phyloP scores from a whole-genome alignment of 2,329 filamentous ascomycete genomes.

The Clonostachys sp. region DNA sequence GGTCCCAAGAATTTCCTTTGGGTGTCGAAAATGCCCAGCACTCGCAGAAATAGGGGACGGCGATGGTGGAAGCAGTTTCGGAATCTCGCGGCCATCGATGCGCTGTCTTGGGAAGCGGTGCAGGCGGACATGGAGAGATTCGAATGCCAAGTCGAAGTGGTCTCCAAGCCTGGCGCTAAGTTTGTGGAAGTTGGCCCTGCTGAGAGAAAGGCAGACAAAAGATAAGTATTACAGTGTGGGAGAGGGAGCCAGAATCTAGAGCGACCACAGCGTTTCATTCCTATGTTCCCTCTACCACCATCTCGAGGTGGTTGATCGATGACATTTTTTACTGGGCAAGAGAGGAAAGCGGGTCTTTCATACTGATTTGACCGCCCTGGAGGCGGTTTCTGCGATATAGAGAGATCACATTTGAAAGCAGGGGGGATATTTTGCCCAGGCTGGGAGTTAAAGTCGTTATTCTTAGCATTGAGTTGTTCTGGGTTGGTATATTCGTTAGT shows the following conservation, averaged over 20 bases:
- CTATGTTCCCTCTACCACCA: neutral
- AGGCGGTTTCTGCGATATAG: too few relatives aligned
- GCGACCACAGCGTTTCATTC: neutral
- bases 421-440: too few relatives aligned
- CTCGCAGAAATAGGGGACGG: neutral
- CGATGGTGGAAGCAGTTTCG: conserved; percentile 8
- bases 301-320: neutral
- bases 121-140: conserved; percentile 11
- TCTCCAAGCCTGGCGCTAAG: conserved; percentile 7
- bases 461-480: too few relatives aligned
- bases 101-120: conserved; percentile 7
- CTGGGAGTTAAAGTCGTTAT: too few relatives aligned
- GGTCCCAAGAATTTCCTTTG: neutral
- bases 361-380: neutral
- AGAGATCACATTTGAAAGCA: too few relatives aligned
- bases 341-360: neutral
- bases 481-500: too few relatives aligned
- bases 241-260: neutral
- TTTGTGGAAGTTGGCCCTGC: conserved; percentile 3
- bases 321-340: neutral
- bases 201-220: neutral
- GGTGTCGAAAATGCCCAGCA: neutral
- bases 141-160: conserved; percentile 10
- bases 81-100: conserved; percentile 2
- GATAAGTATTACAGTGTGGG: neutral